Percentiles rank a stretch among this genome's conserved stretches.
phyloP scores from a whole-genome alignment of 306 rosid species.

The Lathyrus sativus region DNA sequence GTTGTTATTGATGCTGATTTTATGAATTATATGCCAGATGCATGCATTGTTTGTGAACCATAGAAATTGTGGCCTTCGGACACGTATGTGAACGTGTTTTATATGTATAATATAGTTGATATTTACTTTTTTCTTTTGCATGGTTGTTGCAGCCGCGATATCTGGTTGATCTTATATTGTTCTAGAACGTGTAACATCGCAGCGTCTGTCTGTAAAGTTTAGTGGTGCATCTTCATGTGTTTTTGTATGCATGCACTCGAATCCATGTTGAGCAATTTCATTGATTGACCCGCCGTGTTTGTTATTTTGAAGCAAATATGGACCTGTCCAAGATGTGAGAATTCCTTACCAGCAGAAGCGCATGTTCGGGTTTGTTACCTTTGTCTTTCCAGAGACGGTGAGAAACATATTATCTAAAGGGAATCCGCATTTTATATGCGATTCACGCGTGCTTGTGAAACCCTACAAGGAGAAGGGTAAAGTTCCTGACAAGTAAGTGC shows the following conservation, averaged over 20 bases:
- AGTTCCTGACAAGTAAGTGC: slow-evolving; percentile 73
- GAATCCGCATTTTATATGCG: slow-evolving; percentile 96
- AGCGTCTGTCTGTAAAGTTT: neutral
- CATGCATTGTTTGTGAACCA: slow-evolving; percentile 1
- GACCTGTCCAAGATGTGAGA: slow-evolving; percentile 98
- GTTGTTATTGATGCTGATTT: slow-evolving; percentile 1
- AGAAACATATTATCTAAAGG: slow-evolving; percentile 85
- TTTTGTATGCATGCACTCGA: neutral
- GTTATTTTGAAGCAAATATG: slow-evolving; percentile 70
- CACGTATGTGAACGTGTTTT: neutral
- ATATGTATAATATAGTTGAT: neutral
- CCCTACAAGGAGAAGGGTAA: slow-evolving; percentile 99
- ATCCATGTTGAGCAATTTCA: slow-evolving; percentile 26
- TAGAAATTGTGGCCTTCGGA: neutral
- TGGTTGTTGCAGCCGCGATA: neutral
- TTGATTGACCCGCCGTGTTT: slow-evolving; percentile 36
- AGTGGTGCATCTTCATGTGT: neutral
- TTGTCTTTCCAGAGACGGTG: slow-evolving; percentile 92
- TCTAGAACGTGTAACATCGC: neutral
- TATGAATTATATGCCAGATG: too few species aligned
- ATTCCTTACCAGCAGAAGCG: slow-evolving; percentile 98
- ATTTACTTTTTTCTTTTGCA: slow-evolving; percentile 2
- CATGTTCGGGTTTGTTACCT: slow-evolving; percentile 97
- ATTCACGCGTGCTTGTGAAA: slow-evolving; percentile 96
- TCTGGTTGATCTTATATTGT: slow-evolving; percentile 19